A percentile compares a stretch with the other conserved stretches of the same genome.
Conservation (phyloP, 1,284 basidiomycete genomes). For the Ganoderma multipileum region DNA sequence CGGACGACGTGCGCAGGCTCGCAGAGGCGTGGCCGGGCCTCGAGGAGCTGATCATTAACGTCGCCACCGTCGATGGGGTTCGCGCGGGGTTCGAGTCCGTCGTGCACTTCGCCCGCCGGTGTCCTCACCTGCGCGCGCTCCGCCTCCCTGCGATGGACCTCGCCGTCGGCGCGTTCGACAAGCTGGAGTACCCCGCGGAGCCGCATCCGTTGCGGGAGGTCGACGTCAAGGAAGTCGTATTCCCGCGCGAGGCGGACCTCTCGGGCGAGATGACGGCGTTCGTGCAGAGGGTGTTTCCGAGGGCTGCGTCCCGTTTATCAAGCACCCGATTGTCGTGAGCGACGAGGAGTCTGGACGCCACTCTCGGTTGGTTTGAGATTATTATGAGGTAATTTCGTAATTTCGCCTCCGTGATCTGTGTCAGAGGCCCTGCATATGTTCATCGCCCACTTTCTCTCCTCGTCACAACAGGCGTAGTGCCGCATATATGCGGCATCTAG, state of each 20-base stretch:
- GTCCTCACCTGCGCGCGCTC: conserved; percentile 5
- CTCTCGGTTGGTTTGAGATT: neutral
- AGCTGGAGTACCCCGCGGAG: neutral
- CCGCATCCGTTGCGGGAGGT: conserved; percentile 6
- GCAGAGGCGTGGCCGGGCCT: conserved; percentile 11
- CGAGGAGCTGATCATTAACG: conserved; percentile 4
- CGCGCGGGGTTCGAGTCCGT: conserved; percentile 13
- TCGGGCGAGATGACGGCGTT: conserved; percentile 6
- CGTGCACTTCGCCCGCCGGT: conserved; percentile 12
- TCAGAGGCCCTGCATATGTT: too few species aligned
- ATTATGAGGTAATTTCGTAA: neutral
- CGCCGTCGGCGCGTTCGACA: neutral
- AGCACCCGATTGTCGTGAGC: conserved; percentile 5
- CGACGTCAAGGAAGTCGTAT: conserved; percentile 10
- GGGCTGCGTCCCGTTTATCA: neutral
- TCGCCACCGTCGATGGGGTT: neutral
- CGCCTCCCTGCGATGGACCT: conserved; percentile 14
- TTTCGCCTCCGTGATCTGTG: too few species aligned
- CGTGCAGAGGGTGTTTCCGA: conserved; percentile 5
- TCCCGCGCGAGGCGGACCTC: conserved; percentile 5
- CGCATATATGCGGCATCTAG: too few species aligned
- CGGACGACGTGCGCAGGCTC: neutral
- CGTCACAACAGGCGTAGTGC: too few species aligned
- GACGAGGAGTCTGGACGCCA: conserved; percentile 4
- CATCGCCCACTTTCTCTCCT: too few species aligned